A percentile compares a stretch with the other conserved stretches of the same genome.
Evolutionary conservation across 2,329 filamentous ascomycete genomes (phyloP).

Genomic region (Alternaria angustiovoidea): DNA sequence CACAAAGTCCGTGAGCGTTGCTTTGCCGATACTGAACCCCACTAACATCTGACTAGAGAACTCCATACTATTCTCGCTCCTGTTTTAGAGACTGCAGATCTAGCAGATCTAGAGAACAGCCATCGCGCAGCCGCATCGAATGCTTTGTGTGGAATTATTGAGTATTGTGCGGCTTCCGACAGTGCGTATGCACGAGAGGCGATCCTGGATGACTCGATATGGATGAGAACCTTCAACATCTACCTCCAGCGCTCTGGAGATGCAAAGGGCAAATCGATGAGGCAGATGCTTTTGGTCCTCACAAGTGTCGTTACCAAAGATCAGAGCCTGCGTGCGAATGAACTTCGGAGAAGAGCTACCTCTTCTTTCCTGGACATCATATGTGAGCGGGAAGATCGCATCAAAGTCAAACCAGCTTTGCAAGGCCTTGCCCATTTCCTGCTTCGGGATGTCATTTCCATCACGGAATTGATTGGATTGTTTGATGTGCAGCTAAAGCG

Average conservation of each 20-base stretch:
- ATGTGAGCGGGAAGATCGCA: conserved; percentile 66
- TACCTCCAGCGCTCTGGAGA: conserved; percentile 54
- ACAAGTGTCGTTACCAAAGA: conserved; percentile 47
- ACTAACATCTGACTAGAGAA: conserved; percentile 38
- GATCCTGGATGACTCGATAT: conserved; percentile 49
- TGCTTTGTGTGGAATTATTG: conserved; percentile 55
- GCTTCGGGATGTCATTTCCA: conserved; percentile 64
- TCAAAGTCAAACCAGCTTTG: conserved; percentile 74
- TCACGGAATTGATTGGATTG: conserved; percentile 50
- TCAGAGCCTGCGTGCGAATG: conserved; percentile 24
- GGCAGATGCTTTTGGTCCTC: conserved; percentile 55
- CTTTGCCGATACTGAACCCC: conserved; percentile 15
- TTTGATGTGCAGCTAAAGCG: conserved; percentile 36
- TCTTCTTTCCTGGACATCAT: conserved; percentile 66
- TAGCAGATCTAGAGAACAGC: conserved; percentile 41
- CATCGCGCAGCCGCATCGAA: conserved; percentile 59
- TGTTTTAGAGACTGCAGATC: conserved; percentile 45
- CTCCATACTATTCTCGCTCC: conserved; percentile 39
- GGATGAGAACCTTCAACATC: conserved; percentile 50
- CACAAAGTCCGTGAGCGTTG: conserved; percentile 46
- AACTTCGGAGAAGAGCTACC: conserved; percentile 39
- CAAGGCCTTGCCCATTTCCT: conserved; percentile 73
- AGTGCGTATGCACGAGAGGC: conserved; percentile 36
- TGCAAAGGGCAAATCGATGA: conserved; percentile 58
- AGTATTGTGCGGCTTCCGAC: conserved; percentile 48